Conservation (phyloP, 2,329 filamentous ascomycete genomes). For the Calonectria pseudoreteaudii region DNA sequence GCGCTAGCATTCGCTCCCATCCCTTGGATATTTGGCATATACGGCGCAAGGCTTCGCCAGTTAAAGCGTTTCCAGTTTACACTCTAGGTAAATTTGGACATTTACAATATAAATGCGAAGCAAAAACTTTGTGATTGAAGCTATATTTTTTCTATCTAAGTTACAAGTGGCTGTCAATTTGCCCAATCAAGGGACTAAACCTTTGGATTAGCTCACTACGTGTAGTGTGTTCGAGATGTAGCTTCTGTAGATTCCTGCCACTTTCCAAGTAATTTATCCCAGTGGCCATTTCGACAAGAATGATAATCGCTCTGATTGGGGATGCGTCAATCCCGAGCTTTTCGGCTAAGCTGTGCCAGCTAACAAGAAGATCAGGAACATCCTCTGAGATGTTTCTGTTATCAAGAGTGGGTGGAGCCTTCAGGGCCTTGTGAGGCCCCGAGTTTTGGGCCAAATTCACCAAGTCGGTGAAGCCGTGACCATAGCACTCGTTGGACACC, state of each 20-base stretch:
- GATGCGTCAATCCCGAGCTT: not conserved
- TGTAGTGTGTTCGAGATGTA: not conserved
- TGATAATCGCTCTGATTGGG: not conserved
- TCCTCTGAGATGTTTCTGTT: not conserved
- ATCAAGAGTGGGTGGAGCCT: not conserved
- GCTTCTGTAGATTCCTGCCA: not conserved
- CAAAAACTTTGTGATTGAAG: not conserved
- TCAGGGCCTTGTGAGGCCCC: not conserved
- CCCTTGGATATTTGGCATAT: conserved; percentile 32
- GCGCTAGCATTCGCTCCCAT: conserved; percentile 42
- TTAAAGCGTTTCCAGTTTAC: not conserved
- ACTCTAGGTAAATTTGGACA: not conserved
- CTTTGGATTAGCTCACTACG: not conserved
- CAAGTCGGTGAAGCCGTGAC: not conserved
- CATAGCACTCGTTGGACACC: not conserved
- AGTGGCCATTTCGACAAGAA: not conserved
- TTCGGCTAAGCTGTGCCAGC: not conserved
- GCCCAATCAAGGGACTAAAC: not conserved
- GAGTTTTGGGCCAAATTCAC: not conserved
- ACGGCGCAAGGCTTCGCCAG: not conserved
- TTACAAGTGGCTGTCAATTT: not conserved
- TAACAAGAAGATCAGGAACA: not conserved
- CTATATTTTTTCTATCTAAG: not conserved
- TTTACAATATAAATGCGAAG: not conserved
- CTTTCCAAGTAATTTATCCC: not conserved